A percentile compares a stretch with the other conserved stretches of the same genome.
phyloP scores from a whole-genome alignment of 805 yeast species.

The Saturnispora serradocipensis region DNA sequence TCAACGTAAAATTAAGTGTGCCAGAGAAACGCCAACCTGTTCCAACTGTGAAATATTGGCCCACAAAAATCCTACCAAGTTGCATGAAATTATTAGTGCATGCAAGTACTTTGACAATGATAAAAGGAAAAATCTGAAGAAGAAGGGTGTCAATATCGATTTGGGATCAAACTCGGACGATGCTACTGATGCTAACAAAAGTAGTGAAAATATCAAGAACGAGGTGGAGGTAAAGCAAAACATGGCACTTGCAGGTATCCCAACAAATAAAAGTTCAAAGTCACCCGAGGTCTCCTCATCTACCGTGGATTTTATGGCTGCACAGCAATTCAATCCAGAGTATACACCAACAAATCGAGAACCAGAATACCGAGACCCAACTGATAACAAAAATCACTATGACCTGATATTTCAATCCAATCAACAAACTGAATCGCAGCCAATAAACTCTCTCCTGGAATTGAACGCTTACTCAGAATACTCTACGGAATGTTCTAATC shows the following conservation, averaged over 20 bases:
- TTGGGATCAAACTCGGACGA: neutral
- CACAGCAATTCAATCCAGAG: neutral
- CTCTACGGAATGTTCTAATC: slow-evolving; percentile 9
- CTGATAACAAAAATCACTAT: neutral
- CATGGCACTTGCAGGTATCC: neutral
- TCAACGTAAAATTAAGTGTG: slow-evolving; percentile 59
- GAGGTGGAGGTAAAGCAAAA: neutral
- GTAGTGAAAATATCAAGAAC: neutral
- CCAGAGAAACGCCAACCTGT: slow-evolving; percentile 51
- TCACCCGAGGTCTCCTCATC: neutral
- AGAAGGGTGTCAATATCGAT: slow-evolving; percentile 12
- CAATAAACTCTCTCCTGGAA: neutral
- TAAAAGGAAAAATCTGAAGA: slow-evolving; percentile 34
- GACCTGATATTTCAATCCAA: neutral
- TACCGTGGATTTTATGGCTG: neutral
- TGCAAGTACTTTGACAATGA: slow-evolving; percentile 54
- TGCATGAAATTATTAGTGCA: slow-evolving; percentile 13
- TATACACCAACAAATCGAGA: neutral
- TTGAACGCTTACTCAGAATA: slow-evolving; percentile 2
- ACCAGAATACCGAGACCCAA: neutral
- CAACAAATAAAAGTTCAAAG: neutral
- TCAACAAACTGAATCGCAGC: neutral
- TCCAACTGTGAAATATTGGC: slow-evolving; percentile 37
- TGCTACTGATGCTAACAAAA: neutral
- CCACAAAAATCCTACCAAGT: slow-evolving; percentile 13